phyloP scores from a whole-genome alignment of 257 asterid species.

The Fraxinus americana region DNA sequence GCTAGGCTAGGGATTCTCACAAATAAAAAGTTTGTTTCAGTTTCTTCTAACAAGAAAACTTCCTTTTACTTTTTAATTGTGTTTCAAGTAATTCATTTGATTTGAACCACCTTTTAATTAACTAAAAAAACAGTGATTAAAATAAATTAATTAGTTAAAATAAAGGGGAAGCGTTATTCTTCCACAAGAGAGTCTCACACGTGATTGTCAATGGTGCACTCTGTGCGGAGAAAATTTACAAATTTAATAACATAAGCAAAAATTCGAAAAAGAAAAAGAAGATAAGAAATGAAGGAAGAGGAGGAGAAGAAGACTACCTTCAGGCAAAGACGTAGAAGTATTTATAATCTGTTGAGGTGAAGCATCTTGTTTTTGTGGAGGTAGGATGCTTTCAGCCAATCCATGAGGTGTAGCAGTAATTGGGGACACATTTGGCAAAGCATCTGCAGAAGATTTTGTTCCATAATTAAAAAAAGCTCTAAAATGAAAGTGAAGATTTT shows the following conservation, averaged over 20 bases:
- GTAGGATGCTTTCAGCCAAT: slow-evolving; percentile 18
- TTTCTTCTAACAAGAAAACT: no score
- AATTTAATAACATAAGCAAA: not conserved
- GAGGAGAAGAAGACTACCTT: slow-evolving; percentile 33
- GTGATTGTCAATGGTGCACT: not conserved
- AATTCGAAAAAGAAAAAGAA: not conserved
- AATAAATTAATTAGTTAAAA: no score
- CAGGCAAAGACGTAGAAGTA: slow-evolving; percentile 29
- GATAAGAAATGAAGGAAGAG: not conserved
- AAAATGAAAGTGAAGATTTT: not conserved
- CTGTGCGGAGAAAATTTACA: not conserved
- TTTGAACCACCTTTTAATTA: not conserved
- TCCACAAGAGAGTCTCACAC: not conserved
- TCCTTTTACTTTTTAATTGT: not conserved
- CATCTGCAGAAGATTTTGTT: slow-evolving; percentile 36
- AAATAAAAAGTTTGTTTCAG: no score
- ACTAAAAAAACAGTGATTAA: no score
- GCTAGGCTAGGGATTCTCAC: no score
- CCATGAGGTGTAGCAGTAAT: slow-evolving; percentile 32
- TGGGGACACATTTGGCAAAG: slow-evolving; percentile 38
- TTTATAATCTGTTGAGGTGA: slow-evolving; percentile 25
- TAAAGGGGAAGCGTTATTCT: not conserved
- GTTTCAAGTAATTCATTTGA: not conserved
- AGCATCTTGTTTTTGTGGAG: slow-evolving; percentile 31
- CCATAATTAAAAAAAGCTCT: not conserved